Conservation (phyloP, 345 rosid genomes). For the Corymbia maculata region DNA sequence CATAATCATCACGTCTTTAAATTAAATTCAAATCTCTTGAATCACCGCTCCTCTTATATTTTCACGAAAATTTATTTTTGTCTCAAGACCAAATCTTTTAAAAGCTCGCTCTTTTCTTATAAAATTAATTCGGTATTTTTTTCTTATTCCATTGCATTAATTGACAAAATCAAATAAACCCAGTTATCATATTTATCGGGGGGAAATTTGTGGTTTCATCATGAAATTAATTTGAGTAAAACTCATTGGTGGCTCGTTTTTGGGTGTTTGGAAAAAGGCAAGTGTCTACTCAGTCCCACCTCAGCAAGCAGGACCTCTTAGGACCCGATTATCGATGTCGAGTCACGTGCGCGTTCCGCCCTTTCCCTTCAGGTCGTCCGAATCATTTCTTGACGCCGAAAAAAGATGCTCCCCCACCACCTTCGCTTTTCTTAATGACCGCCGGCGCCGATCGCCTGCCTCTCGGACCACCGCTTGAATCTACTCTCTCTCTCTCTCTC, state of each 20-base stretch:
- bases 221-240: neutral
- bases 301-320: neutral
- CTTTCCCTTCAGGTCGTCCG: neutral
- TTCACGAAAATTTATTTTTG: fast-evolving
- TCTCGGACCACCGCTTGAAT: neutral
- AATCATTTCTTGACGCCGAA: neutral
- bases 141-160: neutral
- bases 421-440: neutral
- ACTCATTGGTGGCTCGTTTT: neutral
- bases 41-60: fast-evolving
- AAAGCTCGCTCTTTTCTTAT: neutral
- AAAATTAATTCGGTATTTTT: fast-evolving
- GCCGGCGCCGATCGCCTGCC: neutral
- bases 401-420: neutral
- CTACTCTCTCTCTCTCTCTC: neutral
- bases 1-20: too few species aligned
- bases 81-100: fast-evolving
- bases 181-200: fast-evolving
- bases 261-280: neutral
- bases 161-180: neutral
- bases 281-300: neutral
- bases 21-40: neutral
- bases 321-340: neutral
- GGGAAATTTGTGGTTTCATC: neutral
- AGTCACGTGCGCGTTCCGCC: neutral